These are phyloP conservation scores for Boletales sp. DNA, from an alignment of 768 basidiomycete species.

Conservation along the genomic window DNA sequence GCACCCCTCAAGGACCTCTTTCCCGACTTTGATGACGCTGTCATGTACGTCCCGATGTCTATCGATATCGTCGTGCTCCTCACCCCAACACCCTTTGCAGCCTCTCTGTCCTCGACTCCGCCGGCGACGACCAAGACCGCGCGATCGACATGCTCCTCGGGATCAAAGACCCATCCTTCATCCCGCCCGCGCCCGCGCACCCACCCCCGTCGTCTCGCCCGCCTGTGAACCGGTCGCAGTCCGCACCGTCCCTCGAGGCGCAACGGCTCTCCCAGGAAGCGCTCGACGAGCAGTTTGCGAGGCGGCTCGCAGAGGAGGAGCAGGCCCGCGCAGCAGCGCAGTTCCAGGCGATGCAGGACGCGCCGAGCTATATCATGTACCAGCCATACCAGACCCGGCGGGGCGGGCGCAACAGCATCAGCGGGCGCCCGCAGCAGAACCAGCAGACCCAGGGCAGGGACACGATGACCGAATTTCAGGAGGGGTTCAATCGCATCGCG, in stretches of 20 bases:
- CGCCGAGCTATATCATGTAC: conserved; percentile 11
- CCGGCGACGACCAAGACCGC: conserved; percentile 63
- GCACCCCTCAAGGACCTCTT: conserved; percentile 64
- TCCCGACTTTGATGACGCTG: conserved; percentile 73
- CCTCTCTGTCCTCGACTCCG: conserved; percentile 69
- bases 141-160: conserved; percentile 76
- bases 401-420: conserved; percentile 6
- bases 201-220: background rate
- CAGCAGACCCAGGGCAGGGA: conserved; percentile 35
- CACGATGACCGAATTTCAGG: conserved; percentile 64
- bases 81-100: conserved; percentile 30
- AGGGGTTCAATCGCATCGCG: conserved; percentile 72
- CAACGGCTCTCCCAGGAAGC: conserved; percentile 51
- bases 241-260: conserved; percentile 23
- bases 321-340: conserved; percentile 19
- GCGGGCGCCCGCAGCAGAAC: background rate
- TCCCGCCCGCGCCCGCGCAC: conserved; percentile 28
- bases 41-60: conserved; percentile 47
- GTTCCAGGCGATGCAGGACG: conserved; percentile 15
- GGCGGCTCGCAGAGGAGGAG: conserved; percentile 54
- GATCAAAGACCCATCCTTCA: conserved; percentile 83
- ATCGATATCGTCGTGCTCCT: background rate
- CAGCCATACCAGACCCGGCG: conserved; percentile 25
- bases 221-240: background rate
- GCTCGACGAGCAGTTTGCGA: conserved; percentile 76